Conservation (phyloP, 2,329 filamentous ascomycete species). For the Talaromyces atroroseus region DNA sequence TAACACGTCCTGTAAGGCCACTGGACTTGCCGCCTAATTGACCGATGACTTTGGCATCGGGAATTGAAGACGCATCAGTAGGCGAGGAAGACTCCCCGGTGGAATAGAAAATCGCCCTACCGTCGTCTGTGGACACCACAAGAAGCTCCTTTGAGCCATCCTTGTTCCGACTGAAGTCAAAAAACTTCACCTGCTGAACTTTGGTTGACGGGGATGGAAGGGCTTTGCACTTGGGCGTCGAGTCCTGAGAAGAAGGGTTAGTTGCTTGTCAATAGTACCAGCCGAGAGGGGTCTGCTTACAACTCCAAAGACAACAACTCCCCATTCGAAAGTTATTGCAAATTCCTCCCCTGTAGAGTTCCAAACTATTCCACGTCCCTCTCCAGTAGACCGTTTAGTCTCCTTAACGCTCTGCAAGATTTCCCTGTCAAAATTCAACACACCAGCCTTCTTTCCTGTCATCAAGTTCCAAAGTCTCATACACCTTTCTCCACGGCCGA, state of each 20-base stretch:
- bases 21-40: constrained; percentile 69
- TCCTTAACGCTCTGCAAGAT: constrained; percentile 72
- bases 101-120: constrained; percentile 76
- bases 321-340: constrained; percentile 81
- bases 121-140: constrained; percentile 83
- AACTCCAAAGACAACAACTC: constrained; percentile 78
- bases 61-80: constrained; percentile 51
- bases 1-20: constrained; percentile 68
- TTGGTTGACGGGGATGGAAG: constrained; percentile 66
- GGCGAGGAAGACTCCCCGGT: constrained; percentile 44
- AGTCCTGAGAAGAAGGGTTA: constrained; percentile 50
- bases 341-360: constrained; percentile 73
- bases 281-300: constrained; percentile 29
- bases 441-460: constrained; percentile 90
- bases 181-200: constrained; percentile 74
- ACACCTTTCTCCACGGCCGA: constrained; percentile 80
- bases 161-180: constrained; percentile 43
- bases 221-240: constrained; percentile 69
- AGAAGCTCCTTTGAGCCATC: constrained; percentile 55
- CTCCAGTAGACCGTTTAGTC: constrained; percentile 68
- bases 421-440: constrained; percentile 73
- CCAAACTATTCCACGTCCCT: constrained; percentile 80
- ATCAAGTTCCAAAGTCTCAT: constrained; percentile 97
- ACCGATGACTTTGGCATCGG: constrained; percentile 58
- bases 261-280: background rate